Evolutionary conservation across 208 protist genomes (phyloP).

Genomic region (Leishmania major): DNA sequence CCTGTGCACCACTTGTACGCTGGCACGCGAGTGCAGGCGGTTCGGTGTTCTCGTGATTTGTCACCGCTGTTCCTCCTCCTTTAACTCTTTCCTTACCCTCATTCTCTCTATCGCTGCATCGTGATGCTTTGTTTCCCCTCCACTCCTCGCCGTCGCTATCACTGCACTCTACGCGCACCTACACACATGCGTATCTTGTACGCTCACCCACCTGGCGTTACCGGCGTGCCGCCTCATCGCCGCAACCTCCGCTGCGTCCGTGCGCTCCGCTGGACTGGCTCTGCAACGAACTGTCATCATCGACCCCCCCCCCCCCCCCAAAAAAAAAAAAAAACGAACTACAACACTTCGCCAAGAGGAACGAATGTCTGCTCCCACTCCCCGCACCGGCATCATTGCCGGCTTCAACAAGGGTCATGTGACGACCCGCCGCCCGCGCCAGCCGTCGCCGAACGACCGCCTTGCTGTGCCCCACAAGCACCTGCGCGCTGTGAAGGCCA

Average conservation of each 20-base stretch:
- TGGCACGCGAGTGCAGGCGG: background rate
- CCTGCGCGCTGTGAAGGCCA: conserved; percentile 90
- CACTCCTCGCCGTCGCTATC: background rate
- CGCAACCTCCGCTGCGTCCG: background rate
- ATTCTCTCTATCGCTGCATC: background rate
- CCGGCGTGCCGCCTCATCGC: background rate
- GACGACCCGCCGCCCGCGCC: conserved; percentile 85
- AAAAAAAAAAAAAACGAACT: background rate
- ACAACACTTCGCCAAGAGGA: conserved; percentile 2
- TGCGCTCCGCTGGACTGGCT: background rate
- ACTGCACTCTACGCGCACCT: background rate
- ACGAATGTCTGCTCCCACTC: conserved; percentile 65
- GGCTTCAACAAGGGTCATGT: conserved; percentile 94
- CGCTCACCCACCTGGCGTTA: background rate
- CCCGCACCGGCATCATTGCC: conserved; percentile 90
- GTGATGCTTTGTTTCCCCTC: background rate
- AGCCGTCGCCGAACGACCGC: conserved; percentile 79
- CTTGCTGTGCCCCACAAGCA: conserved; percentile 88
- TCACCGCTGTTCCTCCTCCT: background rate
- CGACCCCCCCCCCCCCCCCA: background rate
- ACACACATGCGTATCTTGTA: background rate
- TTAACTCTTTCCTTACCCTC: background rate
- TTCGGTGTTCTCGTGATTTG: background rate
- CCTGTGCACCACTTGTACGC: background rate
- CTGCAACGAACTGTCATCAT: conserved; percentile 6